A percentile compares a stretch with the other conserved stretches of the same genome.
These are phyloP conservation scores for Trichoderma atrobrunneum DNA, from an alignment of 2,329 filamentous ascomycete genomes.

Conservation along the genomic window DNA sequence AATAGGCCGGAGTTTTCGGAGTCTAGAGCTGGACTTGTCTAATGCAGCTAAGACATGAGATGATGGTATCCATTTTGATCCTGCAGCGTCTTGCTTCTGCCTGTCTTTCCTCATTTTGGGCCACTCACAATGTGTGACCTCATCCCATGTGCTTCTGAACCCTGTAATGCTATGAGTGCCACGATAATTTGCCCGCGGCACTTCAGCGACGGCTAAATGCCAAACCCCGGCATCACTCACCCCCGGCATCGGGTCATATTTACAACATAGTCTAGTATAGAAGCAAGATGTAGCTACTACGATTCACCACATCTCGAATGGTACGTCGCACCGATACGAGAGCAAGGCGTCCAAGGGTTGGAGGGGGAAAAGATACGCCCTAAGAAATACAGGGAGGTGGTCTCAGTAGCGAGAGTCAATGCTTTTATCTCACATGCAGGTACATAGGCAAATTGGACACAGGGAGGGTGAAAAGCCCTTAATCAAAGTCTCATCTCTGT, in stretches of 20 bases:
- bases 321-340: neutral
- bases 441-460: neutral
- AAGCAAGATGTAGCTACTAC: neutral
- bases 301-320: neutral
- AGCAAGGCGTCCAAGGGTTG: neutral
- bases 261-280: neutral
- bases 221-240: neutral
- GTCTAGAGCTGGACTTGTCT: neutral
- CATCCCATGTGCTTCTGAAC: neutral
- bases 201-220: conserved; percentile 5
- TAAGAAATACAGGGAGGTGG: neutral
- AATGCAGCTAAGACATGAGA: neutral
- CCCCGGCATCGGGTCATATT: neutral
- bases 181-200: neutral
- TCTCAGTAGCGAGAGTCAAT: neutral
- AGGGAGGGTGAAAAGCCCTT: neutral
- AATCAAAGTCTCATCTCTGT: neutral
- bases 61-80: neutral
- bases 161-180: neutral
- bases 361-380: neutral
- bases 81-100: neutral
- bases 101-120: neutral
- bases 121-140: neutral
- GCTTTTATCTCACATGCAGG: neutral
- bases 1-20: neutral